Conservation (phyloP, 768 basidiomycete species). For the Lepiota venenata region DNA sequence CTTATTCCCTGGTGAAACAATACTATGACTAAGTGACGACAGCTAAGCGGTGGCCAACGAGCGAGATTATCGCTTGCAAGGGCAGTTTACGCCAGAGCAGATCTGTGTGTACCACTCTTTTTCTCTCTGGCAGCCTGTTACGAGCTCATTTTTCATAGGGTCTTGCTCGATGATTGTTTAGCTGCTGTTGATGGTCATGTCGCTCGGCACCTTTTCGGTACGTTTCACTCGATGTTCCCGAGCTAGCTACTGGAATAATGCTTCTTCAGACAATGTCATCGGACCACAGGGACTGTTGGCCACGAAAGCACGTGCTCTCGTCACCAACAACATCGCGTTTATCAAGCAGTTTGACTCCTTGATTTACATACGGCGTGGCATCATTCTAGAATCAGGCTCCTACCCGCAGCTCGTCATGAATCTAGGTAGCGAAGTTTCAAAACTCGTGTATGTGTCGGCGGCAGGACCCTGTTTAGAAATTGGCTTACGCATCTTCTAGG, state of each 20-base stretch:
- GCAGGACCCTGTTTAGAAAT: neutral
- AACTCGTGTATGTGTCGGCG: constrained; percentile 58
- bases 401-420: constrained; percentile 60
- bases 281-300: constrained; percentile 82
- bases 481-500: constrained; percentile 20
- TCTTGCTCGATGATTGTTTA: constrained; percentile 88
- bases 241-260: neutral
- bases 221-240: constrained; percentile 8
- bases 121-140: neutral
- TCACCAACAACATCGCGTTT: constrained; percentile 88
- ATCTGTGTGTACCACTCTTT: constrained; percentile 51
- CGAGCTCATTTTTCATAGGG: constrained; percentile 28
- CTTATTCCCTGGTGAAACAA: constrained; percentile 3
- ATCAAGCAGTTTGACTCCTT: constrained; percentile 75
- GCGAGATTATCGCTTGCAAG: constrained; percentile 83
- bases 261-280: constrained; percentile 67
- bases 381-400: constrained; percentile 74
- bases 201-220: constrained; percentile 82
- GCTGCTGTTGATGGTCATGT: constrained; percentile 87
- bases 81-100: constrained; percentile 89
- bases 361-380: constrained; percentile 73
- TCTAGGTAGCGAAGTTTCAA: constrained; percentile 61
- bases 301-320: constrained; percentile 79
- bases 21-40: neutral
- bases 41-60: constrained; percentile 83